Evolutionary conservation across 2,329 filamentous ascomycete genomes (phyloP).

Genomic region (Phyllosticta paracitricarpa): DNA sequence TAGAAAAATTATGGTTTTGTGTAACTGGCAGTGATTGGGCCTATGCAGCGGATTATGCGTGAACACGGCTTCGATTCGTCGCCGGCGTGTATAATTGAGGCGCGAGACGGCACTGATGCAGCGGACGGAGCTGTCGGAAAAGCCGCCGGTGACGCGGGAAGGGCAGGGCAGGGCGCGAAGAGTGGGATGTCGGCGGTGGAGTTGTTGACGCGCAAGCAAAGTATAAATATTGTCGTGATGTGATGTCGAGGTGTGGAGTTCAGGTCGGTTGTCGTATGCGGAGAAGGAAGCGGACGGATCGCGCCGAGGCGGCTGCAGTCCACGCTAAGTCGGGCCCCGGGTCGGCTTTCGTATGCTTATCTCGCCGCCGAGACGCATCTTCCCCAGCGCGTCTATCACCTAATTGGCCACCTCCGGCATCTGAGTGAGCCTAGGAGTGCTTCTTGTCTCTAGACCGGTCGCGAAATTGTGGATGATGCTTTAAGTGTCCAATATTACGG

Average conservation of each 20-base stretch:
- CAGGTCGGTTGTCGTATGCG: background rate
- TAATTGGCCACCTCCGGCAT: too few relatives aligned
- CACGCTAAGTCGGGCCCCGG: background rate
- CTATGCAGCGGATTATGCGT: background rate
- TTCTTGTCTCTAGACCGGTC: background rate
- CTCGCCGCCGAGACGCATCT: background rate
- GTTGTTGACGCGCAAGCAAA: background rate
- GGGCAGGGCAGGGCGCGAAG: background rate
- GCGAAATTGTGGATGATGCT: too few relatives aligned
- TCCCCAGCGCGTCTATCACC: too few relatives aligned
- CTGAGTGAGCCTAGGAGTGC: too few relatives aligned
- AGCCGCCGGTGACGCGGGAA: background rate
- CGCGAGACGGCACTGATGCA: background rate
- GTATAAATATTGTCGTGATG: background rate
- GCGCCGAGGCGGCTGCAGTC: background rate
- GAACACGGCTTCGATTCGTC: background rate
- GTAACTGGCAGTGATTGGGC: conserved; percentile 1
- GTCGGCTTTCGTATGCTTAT: background rate
- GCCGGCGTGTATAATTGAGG: background rate
- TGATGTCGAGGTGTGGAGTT: background rate
- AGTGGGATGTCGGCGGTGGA: background rate
- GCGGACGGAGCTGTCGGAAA: background rate
- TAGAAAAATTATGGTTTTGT: conserved; percentile 8
- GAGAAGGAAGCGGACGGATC: background rate
- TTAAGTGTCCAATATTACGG: too few relatives aligned